phyloP scores from a whole-genome alignment of 352 stramenopile species.

The Poterioochromonas sp. region DNA sequence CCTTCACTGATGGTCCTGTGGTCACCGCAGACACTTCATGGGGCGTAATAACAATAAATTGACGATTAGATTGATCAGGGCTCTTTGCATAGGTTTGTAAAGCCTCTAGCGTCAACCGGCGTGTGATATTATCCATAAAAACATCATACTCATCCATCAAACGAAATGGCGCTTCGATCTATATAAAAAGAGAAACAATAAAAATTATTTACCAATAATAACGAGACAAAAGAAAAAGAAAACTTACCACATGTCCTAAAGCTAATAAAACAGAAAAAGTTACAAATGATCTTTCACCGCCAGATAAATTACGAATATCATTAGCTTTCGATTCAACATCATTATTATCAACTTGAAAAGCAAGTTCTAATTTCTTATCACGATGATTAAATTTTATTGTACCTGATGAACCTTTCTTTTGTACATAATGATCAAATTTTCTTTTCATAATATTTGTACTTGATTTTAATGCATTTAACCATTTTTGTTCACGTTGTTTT shows the following conservation, averaged over 20 bases:
- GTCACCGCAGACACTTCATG: background rate
- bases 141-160: slow-evolving; percentile 34
- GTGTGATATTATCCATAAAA: slow-evolving; percentile 10
- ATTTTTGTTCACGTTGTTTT: background rate
- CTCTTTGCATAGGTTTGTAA: background rate
- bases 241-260: slow-evolving; percentile 24
- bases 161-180: slow-evolving; percentile 25
- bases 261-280: slow-evolving; percentile 19
- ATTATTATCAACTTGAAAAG: background rate
- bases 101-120: background rate
- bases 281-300: slow-evolving; percentile 17
- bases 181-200: background rate
- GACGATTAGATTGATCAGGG: background rate
- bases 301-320: slow-evolving; percentile 26
- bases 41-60: slow-evolving; percentile 25
- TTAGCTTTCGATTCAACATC: background rate
- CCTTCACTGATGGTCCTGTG: background rate
- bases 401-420: slow-evolving; percentile 9
- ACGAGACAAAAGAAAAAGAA: background rate
- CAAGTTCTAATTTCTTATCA: background rate
- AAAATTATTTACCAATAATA: background rate
- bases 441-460: background rate
- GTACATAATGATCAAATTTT: slow-evolving; percentile 15
- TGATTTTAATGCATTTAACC: background rate
- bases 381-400: slow-evolving; percentile 22